Percentiles rank a stretch among this genome's conserved stretches.
phyloP scores from a whole-genome alignment of 495 filamentous ascomycete species.

The Entonaema liquescens region DNA sequence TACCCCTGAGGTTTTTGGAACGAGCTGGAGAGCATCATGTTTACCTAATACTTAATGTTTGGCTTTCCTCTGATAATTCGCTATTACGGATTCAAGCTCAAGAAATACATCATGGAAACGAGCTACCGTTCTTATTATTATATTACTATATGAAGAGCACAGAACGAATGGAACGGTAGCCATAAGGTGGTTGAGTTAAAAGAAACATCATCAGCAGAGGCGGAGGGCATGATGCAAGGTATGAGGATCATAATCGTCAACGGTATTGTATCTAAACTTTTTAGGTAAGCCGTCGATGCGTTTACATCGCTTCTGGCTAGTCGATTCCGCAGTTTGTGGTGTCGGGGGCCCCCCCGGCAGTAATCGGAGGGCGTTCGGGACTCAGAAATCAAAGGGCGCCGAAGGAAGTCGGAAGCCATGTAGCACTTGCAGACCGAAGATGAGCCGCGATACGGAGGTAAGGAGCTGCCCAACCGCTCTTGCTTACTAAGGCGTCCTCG shows the following conservation, averaged over 20 bases:
- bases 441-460: background rate
- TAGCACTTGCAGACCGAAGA: background rate
- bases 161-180: background rate
- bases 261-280: background rate
- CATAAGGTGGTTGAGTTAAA: background rate
- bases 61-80: background rate
- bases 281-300: background rate
- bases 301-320: background rate
- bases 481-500: background rate
- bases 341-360: background rate
- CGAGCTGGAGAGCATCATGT: conserved; percentile 4
- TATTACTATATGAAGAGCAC: background rate
- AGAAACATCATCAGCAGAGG: background rate
- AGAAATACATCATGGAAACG: background rate
- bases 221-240: background rate
- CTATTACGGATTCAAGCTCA: background rate
- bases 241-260: background rate
- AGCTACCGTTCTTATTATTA: background rate
- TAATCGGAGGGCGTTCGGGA: conserved; percentile 7
- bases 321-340: background rate
- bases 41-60: background rate
- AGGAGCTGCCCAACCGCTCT: background rate
- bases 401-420: background rate
- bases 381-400: background rate
- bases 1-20: conserved; percentile 32